Evolutionary conservation across 306 rosid genomes (phyloP), one percentile per base, ranked within the genome.

Genomic region (Astragalus membranaceus): DNA sequence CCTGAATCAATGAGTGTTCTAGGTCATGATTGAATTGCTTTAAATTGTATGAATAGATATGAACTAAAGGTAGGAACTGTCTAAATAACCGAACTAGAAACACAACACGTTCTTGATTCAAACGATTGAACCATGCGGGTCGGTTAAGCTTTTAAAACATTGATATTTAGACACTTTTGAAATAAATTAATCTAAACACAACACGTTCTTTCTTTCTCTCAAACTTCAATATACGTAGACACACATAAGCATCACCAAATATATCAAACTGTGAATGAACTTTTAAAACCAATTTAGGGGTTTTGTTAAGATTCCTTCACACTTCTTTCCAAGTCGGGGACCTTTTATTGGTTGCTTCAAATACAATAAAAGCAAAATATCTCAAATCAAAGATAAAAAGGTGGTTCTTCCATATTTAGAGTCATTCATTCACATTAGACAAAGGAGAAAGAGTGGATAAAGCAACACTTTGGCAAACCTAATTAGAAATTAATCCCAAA

Each of bases 381-480:
- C 51, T 61, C 16, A 29, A 80, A 77, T 75, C 73, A 79, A 74
- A 79, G 59, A 64, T 44, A 58, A 71, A 66, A 56, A 52, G 72
- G 60, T 14, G 46, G 30, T 70, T 36, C 11, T 73, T 29, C 37
- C 69, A 60, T 3, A 36, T 6, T 20, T 41, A 60, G 72, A 17
- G 74, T 73, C 79, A 75, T 77, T 72, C 67, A 70, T 81, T 82
- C 83, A 73, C 85, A 82, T 85, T 66, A 10, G 85, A 83, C 75
- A 82, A 76, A 57, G 3, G 43, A 12, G 44, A 66, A 30, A 30
- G 57, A 29, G 43, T 46, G 71, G 11, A 14, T 48, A 65, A 66
- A 66, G 57, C 58, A 47, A 65, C 68, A 62, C 37, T 10, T 63
- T 42, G 52, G 37, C 52, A 10, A 66, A 47, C 43, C 71, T 65